Percentiles rank a stretch among this genome's conserved stretches.
Conservation (phyloP, 192 early-diverging fungal genomes). For the Linnemannia elongata region DNA sequence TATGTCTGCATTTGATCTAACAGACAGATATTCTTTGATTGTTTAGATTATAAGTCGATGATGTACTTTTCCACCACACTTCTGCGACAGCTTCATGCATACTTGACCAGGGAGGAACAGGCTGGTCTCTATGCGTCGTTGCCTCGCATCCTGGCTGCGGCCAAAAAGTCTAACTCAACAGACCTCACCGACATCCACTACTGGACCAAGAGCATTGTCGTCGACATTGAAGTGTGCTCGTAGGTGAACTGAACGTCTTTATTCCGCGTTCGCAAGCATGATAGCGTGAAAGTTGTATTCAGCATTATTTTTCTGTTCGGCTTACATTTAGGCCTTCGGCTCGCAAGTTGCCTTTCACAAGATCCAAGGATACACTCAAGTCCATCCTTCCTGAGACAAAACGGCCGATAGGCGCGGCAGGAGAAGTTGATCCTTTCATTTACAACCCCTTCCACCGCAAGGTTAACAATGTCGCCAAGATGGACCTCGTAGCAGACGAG, state of each 20-base stretch:
- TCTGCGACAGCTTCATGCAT: slow-evolving; percentile 71
- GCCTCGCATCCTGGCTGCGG: slow-evolving; percentile 66
- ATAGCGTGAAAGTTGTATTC: not conserved
- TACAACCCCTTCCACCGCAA: slow-evolving; percentile 84
- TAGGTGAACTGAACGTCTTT: slow-evolving; percentile 18
- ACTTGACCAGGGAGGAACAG: slow-evolving; percentile 77
- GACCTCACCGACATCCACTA: slow-evolving; percentile 63
- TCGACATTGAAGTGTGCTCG: slow-evolving; percentile 65
- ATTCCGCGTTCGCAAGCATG: not conserved
- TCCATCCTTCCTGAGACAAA: slow-evolving; percentile 47
- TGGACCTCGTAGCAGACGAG: slow-evolving; percentile 77
- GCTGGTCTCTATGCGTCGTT: slow-evolving; percentile 67
- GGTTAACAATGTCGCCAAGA: slow-evolving; percentile 62
- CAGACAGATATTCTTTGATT: not conserved
- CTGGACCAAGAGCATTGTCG: slow-evolving; percentile 71
- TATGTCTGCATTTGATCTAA: not conserved
- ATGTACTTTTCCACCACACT: slow-evolving; percentile 75
- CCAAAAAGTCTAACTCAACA: slow-evolving; percentile 66
- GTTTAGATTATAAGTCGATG: slow-evolving; percentile 70
- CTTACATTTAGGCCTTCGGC: slow-evolving; percentile 59
- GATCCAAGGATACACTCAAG: slow-evolving; percentile 60
- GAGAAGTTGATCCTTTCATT: slow-evolving; percentile 77
- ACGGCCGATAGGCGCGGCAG: slow-evolving; percentile 25
- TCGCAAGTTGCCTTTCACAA: slow-evolving; percentile 70
- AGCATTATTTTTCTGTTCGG: slow-evolving; percentile 1